Conservation (phyloP, 2,329 filamentous ascomycete species). For the Aspergillus sojae region DNA sequence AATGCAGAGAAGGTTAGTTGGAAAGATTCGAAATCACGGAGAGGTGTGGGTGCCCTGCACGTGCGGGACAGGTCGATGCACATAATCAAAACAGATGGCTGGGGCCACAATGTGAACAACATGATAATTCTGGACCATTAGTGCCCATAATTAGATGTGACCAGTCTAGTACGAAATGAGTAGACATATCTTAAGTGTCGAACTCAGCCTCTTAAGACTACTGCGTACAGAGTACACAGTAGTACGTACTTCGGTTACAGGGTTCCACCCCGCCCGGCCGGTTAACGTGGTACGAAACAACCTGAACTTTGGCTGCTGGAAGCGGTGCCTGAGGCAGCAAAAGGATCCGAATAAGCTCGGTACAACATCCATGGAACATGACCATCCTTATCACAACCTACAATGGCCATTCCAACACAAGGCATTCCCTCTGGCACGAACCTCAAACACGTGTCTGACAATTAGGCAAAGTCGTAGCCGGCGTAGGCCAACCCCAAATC, state of each 20-base stretch:
- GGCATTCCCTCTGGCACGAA: background rate
- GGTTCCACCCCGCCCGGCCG: background rate
- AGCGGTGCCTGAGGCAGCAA: background rate
- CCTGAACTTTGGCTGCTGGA: background rate
- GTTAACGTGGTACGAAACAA: background rate
- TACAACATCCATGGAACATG: background rate
- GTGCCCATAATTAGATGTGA: background rate
- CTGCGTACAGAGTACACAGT: too few relatives aligned
- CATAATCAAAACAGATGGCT: conserved; percentile 1
- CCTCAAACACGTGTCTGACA: too few relatives aligned
- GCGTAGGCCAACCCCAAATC: too few relatives aligned
- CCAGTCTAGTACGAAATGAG: background rate
- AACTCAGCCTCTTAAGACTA: background rate
- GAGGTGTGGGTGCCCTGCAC: conserved; percentile 14
- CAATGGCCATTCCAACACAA: background rate
- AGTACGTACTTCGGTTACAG: background rate
- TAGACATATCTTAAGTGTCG: background rate
- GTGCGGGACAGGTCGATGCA: conserved; percentile 6
- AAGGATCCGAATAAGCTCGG: background rate
- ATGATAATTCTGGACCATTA: background rate
- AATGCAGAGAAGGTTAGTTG: conserved; percentile 4
- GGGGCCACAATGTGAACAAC: background rate
- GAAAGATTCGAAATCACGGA: conserved; percentile 4
- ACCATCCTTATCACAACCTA: background rate
- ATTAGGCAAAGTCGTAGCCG: too few relatives aligned